Evolutionary conservation across 176 grass and related monocot genomes (phyloP), one percentile per base, ranked within the genome.

Genomic region (Oryza rufipogon): DNA sequence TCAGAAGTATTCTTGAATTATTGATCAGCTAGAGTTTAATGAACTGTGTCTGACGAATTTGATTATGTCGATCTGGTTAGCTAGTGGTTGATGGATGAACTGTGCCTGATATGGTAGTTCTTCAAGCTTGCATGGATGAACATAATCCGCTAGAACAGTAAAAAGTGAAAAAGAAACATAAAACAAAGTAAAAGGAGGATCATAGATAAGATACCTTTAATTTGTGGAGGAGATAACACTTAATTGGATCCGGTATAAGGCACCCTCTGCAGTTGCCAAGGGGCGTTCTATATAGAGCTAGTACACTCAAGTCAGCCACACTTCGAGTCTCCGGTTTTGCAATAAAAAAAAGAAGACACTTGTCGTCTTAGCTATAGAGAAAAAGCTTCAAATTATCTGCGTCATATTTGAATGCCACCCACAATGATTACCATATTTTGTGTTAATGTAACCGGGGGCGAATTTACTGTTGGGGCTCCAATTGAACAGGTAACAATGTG

Each of bases 161-260:
- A 86, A 89, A 86, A 49, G 68, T 72, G 68, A 68, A 67, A 30
- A 67, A 73, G 11, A 45, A 72, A 30, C 12, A 20, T 23, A 72
- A 45, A 54, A 20, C 4, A 67, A 52, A 58, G 5, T 58, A 81
- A 19, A 23, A 47, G 6, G 19, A 28, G 34, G 15, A 0, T 32
- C 52, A 81, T 81, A 54, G 54, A 77, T 58, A 58, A 58, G 54
- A 20, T 58, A 58, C 19, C 54, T 58, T 58, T 20, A n/a, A n/a
- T 58, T 58, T 58, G 17, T 9, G 54, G 54, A 52, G 13, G 49
- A 16, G 14, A 44, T 23, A 3, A 23, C 19, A 63, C 58, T 63
- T 44, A 10, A 44, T 10, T 61, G 19, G 56, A 61, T 22, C 19
- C 56, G 2, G 19, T 63, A 54, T 63, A 54, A 54, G 15, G 51